A percentile compares a stretch with the other conserved stretches of the same genome.
phyloP scores from a whole-genome alignment of 2,329 filamentous ascomycete genomes.

The Trichoderma sp. region DNA sequence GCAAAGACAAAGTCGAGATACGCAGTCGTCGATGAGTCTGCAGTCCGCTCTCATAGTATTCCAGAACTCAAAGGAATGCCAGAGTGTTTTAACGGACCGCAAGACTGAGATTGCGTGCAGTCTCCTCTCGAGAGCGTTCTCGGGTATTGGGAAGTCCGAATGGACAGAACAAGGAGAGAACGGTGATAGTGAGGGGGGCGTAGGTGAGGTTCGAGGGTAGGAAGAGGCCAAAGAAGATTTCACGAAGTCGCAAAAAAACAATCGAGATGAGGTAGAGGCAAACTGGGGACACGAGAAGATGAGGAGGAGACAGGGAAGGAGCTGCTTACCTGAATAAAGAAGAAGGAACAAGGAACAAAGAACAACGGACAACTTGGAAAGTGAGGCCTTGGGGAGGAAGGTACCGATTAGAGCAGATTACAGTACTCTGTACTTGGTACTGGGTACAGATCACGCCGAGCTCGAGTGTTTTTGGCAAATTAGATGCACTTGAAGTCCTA shows the following conservation, averaged over 20 bases:
- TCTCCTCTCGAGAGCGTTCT: neutral
- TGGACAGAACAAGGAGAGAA: neutral
- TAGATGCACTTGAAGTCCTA: conserved; percentile 4
- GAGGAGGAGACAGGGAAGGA: conserved; percentile 1
- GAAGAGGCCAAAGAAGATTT: neutral
- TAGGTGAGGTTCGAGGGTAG: neutral
- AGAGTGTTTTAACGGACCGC: neutral
- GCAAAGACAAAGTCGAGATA: neutral
- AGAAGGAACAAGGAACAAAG: neutral
- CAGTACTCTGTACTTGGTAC: conserved; percentile 2
- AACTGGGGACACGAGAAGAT: neutral
- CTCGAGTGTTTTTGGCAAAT: neutral
- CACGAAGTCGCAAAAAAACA: neutral
- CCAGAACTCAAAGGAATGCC: neutral
- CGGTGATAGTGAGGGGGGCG: neutral
- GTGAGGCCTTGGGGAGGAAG: conserved; percentile 10
- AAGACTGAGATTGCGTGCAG: neutral
- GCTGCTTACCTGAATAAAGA: conserved; percentile 17
- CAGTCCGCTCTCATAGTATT: neutral
- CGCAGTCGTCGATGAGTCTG: neutral
- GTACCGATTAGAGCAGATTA: conserved; percentile 12
- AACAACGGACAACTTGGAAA: neutral
- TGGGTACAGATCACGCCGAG: neutral
- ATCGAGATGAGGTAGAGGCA: neutral
- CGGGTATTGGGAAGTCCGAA: neutral